Conservation (phyloP, 495 filamentous ascomycete species). For the Corynascus novoguineensis region DNA sequence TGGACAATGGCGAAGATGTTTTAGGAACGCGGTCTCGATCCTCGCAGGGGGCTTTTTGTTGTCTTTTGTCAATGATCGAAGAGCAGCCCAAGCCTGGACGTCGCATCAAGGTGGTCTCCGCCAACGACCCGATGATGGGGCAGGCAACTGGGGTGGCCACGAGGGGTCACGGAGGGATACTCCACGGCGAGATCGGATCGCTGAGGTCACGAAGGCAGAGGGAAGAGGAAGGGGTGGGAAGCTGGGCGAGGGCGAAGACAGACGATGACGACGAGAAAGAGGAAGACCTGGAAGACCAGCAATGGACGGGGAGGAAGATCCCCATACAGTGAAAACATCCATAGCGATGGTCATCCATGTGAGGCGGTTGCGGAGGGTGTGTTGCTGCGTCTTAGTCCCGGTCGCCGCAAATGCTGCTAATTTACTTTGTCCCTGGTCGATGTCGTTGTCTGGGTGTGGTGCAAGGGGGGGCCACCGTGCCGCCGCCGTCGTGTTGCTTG, state of each 20-base stretch:
- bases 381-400: constrained; percentile 28
- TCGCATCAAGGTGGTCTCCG: constrained; percentile 9
- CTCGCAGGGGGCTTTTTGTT: not conserved
- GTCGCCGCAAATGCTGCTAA: constrained; percentile 36
- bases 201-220: constrained; percentile 4
- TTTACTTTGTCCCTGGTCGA: constrained; percentile 36
- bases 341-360: constrained; percentile 30
- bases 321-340: constrained; percentile 27
- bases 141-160: constrained; percentile 7
- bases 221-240: not conserved
- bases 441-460: constrained; percentile 33
- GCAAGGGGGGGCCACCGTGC: constrained; percentile 26
- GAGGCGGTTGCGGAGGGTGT: constrained; percentile 30
- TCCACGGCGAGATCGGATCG: constrained; percentile 14
- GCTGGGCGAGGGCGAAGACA: not conserved
- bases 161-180: constrained; percentile 8
- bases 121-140: not conserved
- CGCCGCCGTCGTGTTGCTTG: constrained; percentile 16
- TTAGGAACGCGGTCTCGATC: not conserved
- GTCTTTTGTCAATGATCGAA: constrained; percentile 9
- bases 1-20: not conserved
- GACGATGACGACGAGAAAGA: not conserved
- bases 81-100: not conserved
- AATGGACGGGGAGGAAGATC: constrained; percentile 22
- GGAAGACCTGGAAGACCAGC: not conserved